These are phyloP conservation scores for Macadamia tetraphylla DNA, from an alignment of 164 flowering plant species.

Conservation along the genomic window DNA sequence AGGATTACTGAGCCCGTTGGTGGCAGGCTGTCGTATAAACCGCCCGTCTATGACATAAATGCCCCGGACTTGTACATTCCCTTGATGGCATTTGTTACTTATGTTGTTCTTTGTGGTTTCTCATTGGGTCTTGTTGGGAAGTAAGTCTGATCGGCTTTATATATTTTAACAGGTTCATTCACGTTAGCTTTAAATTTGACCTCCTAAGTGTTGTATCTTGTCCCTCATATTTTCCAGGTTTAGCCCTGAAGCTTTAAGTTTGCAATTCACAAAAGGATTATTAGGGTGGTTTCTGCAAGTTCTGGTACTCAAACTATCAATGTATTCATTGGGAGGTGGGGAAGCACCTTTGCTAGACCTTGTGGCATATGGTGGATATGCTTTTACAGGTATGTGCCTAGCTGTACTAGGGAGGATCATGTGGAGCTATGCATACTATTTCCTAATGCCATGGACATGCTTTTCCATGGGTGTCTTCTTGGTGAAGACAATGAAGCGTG, in stretches of 20 bases:
- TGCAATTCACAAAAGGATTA: slow-evolving; percentile 34
- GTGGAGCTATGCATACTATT: slow-evolving; percentile 31
- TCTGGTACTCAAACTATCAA: slow-evolving; percentile 24
- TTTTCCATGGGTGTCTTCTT: slow-evolving; percentile 40
- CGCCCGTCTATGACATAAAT: slow-evolving; percentile 60
- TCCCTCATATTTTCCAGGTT: slow-evolving; percentile 26
- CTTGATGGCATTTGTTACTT: slow-evolving; percentile 56
- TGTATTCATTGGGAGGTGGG: slow-evolving; percentile 35
- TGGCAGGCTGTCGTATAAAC: slow-evolving; percentile 54
- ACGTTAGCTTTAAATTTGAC: not conserved
- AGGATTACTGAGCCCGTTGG: slow-evolving; percentile 59
- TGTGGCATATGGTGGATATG: slow-evolving; percentile 46
- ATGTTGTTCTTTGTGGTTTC: slow-evolving; percentile 50
- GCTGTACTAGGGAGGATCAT: slow-evolving; percentile 34
- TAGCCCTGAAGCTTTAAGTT: slow-evolving; percentile 43
- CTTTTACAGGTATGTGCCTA: slow-evolving; percentile 41
- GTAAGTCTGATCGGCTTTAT: slow-evolving; percentile 22
- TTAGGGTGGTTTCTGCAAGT: slow-evolving; percentile 40
- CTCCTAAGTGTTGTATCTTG: not conserved
- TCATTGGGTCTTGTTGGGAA: slow-evolving; percentile 49
- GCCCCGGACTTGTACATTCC: slow-evolving; percentile 66
- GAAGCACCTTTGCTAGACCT: slow-evolving; percentile 42
- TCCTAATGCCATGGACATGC: slow-evolving; percentile 34
- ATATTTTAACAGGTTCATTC: not conserved
- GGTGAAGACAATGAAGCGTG: slow-evolving; percentile 44